Evolutionary conservation across 2,329 filamentous ascomycete species (phyloP).

Genomic region (Curvularia spicifera): DNA sequence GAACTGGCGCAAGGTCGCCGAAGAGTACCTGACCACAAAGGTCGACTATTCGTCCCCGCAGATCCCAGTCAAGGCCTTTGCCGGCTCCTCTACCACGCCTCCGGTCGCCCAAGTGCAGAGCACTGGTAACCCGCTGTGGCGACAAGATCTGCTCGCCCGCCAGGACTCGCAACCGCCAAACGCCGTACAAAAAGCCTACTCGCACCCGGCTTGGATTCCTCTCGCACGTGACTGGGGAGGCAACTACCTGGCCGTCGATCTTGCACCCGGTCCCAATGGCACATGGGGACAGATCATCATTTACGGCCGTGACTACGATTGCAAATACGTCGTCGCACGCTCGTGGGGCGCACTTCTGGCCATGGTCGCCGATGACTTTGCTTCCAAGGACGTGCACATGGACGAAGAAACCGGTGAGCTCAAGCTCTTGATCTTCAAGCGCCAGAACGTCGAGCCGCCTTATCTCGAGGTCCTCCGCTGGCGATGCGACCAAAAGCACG

Average conservation of each 20-base stretch:
- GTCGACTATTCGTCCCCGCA: constrained; percentile 64
- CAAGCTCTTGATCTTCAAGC: constrained; percentile 84
- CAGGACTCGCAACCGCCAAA: constrained; percentile 89
- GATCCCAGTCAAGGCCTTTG: constrained; percentile 73
- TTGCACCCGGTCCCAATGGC: constrained; percentile 86
- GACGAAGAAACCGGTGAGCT: constrained; percentile 92
- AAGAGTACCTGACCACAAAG: constrained; percentile 76
- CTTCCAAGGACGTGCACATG: constrained; percentile 87
- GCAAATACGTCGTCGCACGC: constrained; percentile 93
- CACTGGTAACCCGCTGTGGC: constrained; percentile 72
- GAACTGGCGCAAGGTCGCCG: constrained; percentile 93
- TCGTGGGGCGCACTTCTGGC: constrained; percentile 92
- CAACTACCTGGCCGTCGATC: constrained; percentile 93
- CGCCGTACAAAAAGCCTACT: constrained; percentile 89
- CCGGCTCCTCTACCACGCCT: constrained; percentile 73
- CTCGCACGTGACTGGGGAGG: constrained; percentile 97
- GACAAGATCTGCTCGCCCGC: constrained; percentile 79
- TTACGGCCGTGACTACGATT: constrained; percentile 97
- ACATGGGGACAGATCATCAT: constrained; percentile 97
- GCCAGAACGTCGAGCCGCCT: constrained; percentile 83
- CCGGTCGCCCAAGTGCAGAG: constrained; percentile 59
- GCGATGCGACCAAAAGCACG: constrained; percentile 95
- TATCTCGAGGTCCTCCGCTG: constrained; percentile 96
- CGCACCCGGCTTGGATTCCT: constrained; percentile 94
- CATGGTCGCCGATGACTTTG: constrained; percentile 87